phyloP scores from a whole-genome alignment of 78 protist species.

The Dictyostelium citrinum region DNA sequence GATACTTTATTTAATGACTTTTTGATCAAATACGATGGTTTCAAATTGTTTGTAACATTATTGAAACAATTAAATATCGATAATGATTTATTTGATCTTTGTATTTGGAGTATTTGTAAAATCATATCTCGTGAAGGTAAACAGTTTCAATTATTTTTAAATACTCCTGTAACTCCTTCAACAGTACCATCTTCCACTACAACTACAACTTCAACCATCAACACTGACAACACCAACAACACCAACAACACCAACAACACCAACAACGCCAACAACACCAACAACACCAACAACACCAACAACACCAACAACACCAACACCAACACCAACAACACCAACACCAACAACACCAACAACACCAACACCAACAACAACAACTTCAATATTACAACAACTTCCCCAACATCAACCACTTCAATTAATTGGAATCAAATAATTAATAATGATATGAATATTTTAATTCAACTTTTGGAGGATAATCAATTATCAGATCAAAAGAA shows the following conservation, averaged over 20 bases:
- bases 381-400: too few relatives aligned
- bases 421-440: neutral
- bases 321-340: neutral
- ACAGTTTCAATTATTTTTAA: neutral
- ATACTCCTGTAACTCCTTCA: neutral
- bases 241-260: neutral
- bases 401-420: neutral
- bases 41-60: conserved; percentile 11
- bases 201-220: neutral
- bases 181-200: neutral
- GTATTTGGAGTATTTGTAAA: conserved; percentile 34
- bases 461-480: neutral
- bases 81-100: conserved; percentile 29
- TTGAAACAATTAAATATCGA: neutral
- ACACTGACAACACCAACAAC: neutral
- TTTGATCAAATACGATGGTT: conserved; percentile 6
- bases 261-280: neutral
- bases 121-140: neutral
- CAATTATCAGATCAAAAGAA: neutral
- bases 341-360: neutral
- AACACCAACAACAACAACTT: neutral
- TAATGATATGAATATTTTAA: neutral
- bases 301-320: too few relatives aligned
- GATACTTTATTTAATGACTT: conserved; percentile 3
- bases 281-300: neutral